Conservation (phyloP, 495 filamentous ascomycete genomes). For the Parachaetomium inaequale region DNA sequence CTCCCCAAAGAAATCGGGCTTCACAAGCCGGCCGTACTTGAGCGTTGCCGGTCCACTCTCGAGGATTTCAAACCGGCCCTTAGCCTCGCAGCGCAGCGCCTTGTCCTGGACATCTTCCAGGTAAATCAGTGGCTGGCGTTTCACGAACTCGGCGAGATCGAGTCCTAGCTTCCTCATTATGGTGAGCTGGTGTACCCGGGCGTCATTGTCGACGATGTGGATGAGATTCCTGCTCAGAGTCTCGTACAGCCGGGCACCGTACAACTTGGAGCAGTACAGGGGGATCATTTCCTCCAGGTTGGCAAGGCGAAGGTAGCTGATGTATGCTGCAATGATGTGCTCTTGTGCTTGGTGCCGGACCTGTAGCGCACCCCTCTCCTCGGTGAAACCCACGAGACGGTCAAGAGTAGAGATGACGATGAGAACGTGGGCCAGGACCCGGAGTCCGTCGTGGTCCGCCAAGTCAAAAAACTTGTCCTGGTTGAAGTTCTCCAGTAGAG, state of each 20-base stretch:
- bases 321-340: constrained; percentile 73
- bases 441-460: constrained; percentile 54
- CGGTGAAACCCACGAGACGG: constrained; percentile 43
- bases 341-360: constrained; percentile 46
- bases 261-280: constrained; percentile 77
- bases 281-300: constrained; percentile 73
- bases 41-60: constrained; percentile 41
- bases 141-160: constrained; percentile 47
- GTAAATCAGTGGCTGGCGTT: constrained; percentile 54
- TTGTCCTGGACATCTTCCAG: constrained; percentile 42
- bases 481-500: constrained; percentile 32
- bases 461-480: constrained; percentile 45
- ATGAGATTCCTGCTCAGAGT: constrained; percentile 56
- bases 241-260: constrained; percentile 44
- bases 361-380: constrained; percentile 31
- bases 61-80: constrained; percentile 49
- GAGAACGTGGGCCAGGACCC: constrained; percentile 60
- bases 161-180: constrained; percentile 57
- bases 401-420: constrained; percentile 48
- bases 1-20: constrained; percentile 62
- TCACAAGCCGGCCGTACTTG: constrained; percentile 50
- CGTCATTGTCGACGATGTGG: constrained; percentile 44
- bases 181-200: constrained; percentile 55
- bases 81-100: constrained; percentile 27
- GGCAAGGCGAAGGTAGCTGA: constrained; percentile 67